Evolutionary conservation across 129 eudicot species (phyloP).

Genomic region (Lactuca saligna): DNA sequence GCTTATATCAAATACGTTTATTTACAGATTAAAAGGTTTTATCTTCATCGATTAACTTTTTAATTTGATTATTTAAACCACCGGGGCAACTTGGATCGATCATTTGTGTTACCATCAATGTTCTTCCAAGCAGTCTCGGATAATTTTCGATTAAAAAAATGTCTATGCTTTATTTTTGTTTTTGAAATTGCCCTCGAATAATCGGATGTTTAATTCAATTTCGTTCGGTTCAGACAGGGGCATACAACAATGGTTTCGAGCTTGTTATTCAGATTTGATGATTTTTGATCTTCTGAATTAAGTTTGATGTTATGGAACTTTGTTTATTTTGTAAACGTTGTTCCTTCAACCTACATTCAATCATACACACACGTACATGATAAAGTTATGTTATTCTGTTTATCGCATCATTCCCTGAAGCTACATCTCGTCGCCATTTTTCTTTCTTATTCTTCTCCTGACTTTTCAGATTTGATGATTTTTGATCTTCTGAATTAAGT

Average conservation of each 20-base stretch:
- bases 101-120: not conserved
- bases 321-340: not conserved
- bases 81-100: slow-evolving; percentile 17
- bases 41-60: slow-evolving; percentile 2
- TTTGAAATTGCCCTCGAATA: slow-evolving; percentile 29
- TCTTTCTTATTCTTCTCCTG: too few relatives aligned
- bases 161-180: not conserved
- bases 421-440: too few relatives aligned
- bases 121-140: slow-evolving; percentile 25
- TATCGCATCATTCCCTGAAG: too few relatives aligned
- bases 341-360: slow-evolving; percentile 26
- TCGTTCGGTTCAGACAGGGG: slow-evolving; percentile 32
- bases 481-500: slow-evolving; percentile 8
- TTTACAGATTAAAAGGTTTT: not conserved
- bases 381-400: too few relatives aligned
- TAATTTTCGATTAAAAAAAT: not conserved
- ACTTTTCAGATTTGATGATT: slow-evolving; percentile 8
- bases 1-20: slow-evolving; percentile 23
- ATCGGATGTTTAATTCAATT: slow-evolving; percentile 13
- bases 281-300: slow-evolving; percentile 3
- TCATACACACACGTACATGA: too few relatives aligned
- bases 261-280: slow-evolving; percentile 9
- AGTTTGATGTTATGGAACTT: slow-evolving; percentile 21
- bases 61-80: slow-evolving; percentile 12
- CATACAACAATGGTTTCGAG: slow-evolving; percentile 20